Evolutionary conservation across 2,329 filamentous ascomycete species (phyloP), one percentile per base, ranked within the genome.

Genomic region (Arachnomyces sp.): DNA sequence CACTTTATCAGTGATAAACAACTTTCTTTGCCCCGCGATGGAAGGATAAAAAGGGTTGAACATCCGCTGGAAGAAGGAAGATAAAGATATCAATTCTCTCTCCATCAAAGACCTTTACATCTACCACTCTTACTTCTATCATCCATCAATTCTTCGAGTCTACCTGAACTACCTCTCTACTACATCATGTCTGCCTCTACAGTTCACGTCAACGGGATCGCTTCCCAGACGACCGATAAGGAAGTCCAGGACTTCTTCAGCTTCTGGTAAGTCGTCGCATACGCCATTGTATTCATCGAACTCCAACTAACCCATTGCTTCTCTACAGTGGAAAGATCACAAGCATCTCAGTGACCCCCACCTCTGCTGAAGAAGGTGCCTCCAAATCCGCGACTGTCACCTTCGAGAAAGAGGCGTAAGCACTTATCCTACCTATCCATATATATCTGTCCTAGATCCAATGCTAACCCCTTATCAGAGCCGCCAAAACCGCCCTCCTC

Each of bases 231-330:
- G 42, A 79, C 77, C 52, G 88, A 98, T 67, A 82, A 89, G 68
- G 88, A 96, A 67, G 81, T 98, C 55, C 80, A 79, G 59, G 89
- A 94, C 61, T 98, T 98, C 75, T 98, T 98, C 74, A 92, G 84
- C 72, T 96, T 96, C 66, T 81, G 77, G 86, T 90, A 74, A 61
- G 77, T 57, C 33, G 34, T 34, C n/a, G 15, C n/a, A 7, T 9
- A 15, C 36, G 14, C 16, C 12, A 6, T 33, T 36, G 31, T 17
- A 17, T 25, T 6, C 7, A 31, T 31, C 37, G n/a, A 15, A 35
- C 15, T 38, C 2, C 32, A 12, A 16, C 49, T 58, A 49, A 59
- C 48, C 37, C 12, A 34, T 36, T 43, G 3, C 31, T 20, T n/a
- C 16, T 25, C 28, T 40, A 34, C 59, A 92, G 87, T 61, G 92